Conservation (phyloP, 768 basidiomycete species). For the Hygrocybe coccinea region DNA sequence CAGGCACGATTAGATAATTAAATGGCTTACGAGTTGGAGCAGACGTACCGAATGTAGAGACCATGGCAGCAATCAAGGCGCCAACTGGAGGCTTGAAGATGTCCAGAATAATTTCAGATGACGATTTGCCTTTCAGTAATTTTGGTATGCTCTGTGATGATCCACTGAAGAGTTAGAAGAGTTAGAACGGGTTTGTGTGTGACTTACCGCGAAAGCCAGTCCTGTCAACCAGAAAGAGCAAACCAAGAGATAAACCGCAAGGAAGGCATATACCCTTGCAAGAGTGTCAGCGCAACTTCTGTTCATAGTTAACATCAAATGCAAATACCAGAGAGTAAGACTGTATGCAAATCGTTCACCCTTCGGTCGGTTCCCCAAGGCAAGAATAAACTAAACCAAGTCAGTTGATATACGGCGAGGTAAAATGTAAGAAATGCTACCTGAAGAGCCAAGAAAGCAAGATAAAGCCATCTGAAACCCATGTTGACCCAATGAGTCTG, state of each 20-base stretch:
- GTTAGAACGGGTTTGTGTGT: not conserved
- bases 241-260: constrained; percentile 78
- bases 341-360: constrained; percentile 60
- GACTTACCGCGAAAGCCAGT: constrained; percentile 66
- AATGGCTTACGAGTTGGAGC: not conserved
- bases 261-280: constrained; percentile 72
- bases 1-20: constrained; percentile 9
- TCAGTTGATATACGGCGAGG: not conserved
- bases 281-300: constrained; percentile 8
- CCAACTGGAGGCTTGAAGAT: constrained; percentile 78
- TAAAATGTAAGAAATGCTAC: not conserved
- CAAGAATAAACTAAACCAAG: constrained; percentile 55
- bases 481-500: constrained; percentile 89
- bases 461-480: constrained; percentile 80
- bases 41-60: constrained; percentile 75
- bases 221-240: constrained; percentile 84
- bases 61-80: constrained; percentile 77
- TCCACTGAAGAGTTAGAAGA: not conserved
- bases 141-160: constrained; percentile 47
- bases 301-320: not conserved
- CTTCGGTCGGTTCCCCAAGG: constrained; percentile 72
- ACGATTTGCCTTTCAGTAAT: constrained; percentile 44
- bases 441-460: constrained; percentile 77
- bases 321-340: constrained; percentile 59
- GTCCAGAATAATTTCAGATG: constrained; percentile 45